Base-by-base conservation (phyloP, 352 stramenopile genomes). In the Thalassiosira delicatula region DNA sequence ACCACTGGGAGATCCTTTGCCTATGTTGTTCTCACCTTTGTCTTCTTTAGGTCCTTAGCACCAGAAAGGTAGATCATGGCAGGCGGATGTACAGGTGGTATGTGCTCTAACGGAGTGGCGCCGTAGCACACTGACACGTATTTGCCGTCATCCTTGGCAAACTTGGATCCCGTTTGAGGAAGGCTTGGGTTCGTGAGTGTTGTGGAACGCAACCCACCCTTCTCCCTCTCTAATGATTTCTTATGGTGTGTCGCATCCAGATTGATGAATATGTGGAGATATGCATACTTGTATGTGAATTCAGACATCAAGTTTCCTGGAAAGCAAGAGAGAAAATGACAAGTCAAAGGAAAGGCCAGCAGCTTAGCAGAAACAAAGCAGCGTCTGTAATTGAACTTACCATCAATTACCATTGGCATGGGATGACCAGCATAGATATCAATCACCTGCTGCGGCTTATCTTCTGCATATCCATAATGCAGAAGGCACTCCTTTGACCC, bases 391-490 rank as follows among this genome's bases (percentile, higher is more conserved):
- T 42, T 40, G 37, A 35, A 63, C 54, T 63, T 29, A 63, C 54
- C 7, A 32, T 33, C 25, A n/a, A 63, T 63, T 17, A 40, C 25
- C 32, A 21, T 40, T 19, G 54, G 54, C 12, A n/a, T 12, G 4
- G 14, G 12, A 8, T n/a, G 12, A 4, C 54, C 54, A 9, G 9
- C n/a, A 30, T 40, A 63, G 23, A 63, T 63, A 9, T 63, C 54
- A 33, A 33, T 33, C 3, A 63, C 54, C 32, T 8, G 25, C 46
- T 57, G 46, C 5, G 46, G 46, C 46, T 57, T 57, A 23, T 57
- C 46, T 21, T 57, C 46, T n/a, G 21, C 54, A 40, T 63, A 63
- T 17, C 54, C 54, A 40, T 63, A 63, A 14, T 63, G 54, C 3
- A 63, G 32, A 3, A 63, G 54, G n/a, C 25, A 42, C 25, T 33